Evolutionary conservation across 345 rosid genomes (phyloP).

Genomic region (Camelina neglecta): DNA sequence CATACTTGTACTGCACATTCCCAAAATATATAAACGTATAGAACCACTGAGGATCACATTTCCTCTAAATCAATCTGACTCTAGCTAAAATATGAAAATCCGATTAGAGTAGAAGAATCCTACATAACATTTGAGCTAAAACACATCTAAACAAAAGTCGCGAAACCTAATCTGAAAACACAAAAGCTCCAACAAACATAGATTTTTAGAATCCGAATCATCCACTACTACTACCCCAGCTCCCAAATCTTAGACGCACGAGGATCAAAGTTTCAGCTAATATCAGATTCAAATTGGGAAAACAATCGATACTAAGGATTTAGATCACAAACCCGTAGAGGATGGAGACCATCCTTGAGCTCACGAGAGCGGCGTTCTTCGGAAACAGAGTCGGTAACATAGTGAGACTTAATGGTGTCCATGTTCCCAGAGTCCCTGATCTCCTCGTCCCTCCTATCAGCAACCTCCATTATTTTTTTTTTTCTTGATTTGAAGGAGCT

Average conservation of each 20-base stretch:
- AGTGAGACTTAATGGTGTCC: slow-evolving; percentile 37
- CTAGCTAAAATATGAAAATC: background rate
- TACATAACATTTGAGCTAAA: slow-evolving; percentile 15
- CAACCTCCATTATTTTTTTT: slow-evolving; percentile 56
- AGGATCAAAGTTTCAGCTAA: slow-evolving; percentile 19
- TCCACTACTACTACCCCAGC: slow-evolving; percentile 17
- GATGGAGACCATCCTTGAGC: slow-evolving; percentile 83
- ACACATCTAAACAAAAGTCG: background rate
- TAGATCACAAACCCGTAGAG: slow-evolving; percentile 69
- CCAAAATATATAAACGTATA: slow-evolving; percentile 1
- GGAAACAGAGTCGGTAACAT: slow-evolving; percentile 34
- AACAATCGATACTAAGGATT: background rate
- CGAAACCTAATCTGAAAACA: slow-evolving; percentile 1
- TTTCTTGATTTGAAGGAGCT: slow-evolving; percentile 10
- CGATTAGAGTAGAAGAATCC: slow-evolving; percentile 5
- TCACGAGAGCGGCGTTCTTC: slow-evolving; percentile 81
- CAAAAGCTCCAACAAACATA: background rate
- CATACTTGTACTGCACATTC: slow-evolving; percentile 72
- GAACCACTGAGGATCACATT: background rate
- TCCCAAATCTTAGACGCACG: background rate
- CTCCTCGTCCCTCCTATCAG: slow-evolving; percentile 71
- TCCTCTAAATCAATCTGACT: background rate
- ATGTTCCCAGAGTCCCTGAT: slow-evolving; percentile 43
- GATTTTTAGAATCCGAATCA: slow-evolving; percentile 25
- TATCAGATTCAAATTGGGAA: background rate